phyloP scores from a whole-genome alignment of 208 protist species.

The Trichomonas vaginalis region DNA sequence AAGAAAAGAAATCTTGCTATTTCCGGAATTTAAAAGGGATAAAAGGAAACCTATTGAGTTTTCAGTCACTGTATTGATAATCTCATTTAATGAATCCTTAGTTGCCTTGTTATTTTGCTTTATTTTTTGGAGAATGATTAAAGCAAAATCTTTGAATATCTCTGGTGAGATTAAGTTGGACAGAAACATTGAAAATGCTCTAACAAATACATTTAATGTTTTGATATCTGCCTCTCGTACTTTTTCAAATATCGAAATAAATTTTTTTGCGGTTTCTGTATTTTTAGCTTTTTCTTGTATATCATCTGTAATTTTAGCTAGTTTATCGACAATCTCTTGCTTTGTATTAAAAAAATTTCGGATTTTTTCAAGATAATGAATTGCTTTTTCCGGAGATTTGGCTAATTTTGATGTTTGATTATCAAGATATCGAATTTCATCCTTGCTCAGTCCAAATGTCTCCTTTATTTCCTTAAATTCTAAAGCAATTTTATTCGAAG shows the following conservation, averaged over 20 bases:
- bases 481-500: too few species aligned
- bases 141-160: neutral
- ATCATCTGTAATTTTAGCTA: neutral
- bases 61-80: neutral
- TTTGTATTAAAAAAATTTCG: neutral
- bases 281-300: neutral
- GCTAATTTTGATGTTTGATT: neutral
- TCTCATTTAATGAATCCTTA: neutral
- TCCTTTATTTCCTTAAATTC: neutral
- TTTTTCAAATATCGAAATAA: neutral
- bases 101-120: neutral
- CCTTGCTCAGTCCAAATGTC: neutral
- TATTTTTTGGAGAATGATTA: neutral
- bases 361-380: neutral
- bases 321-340: neutral
- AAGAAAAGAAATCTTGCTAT: neutral
- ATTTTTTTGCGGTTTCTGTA: neutral
- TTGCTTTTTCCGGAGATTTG: neutral
- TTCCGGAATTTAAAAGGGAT: neutral
- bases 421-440: neutral
- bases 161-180: neutral
- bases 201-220: neutral
- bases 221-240: neutral
- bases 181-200: neutral
- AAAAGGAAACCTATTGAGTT: neutral